These are phyloP conservation scores for Globisporangium perplexum DNA, from an alignment of 352 stramenopile species.

Conservation along the genomic window DNA sequence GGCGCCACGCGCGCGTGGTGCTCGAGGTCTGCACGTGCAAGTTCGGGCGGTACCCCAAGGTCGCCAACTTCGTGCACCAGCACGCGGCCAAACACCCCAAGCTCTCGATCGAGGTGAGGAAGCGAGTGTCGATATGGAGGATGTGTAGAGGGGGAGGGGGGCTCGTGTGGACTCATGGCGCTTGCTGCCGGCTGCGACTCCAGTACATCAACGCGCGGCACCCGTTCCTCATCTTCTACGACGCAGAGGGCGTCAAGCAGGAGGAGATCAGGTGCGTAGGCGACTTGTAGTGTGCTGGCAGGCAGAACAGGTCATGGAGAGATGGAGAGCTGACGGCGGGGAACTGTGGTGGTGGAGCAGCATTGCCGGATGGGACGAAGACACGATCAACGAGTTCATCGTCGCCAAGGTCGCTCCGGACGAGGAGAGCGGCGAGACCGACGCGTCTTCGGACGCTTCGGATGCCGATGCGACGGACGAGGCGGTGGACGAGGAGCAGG, in stretches of 20 bases:
- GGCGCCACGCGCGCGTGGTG: conserved; percentile 36
- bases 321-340: background rate
- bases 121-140: no score
- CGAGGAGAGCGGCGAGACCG: conserved; percentile 6
- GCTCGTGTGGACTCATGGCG: background rate
- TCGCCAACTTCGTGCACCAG: conserved; percentile 62
- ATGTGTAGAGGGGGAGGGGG: no score
- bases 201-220: conserved; percentile 39
- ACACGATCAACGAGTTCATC: conserved; percentile 70
- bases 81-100: conserved; percentile 33
- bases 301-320: no score
- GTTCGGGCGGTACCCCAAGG: conserved; percentile 56
- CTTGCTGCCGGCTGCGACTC: conserved; percentile 1
- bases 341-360: conserved; percentile 11
- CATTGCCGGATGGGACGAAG: conserved; percentile 68
- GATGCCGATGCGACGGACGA: conserved; percentile 3
- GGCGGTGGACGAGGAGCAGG: conserved; percentile 5
- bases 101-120: conserved; percentile 35
- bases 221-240: conserved; percentile 63
- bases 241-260: conserved; percentile 35
- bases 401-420: conserved; percentile 42
- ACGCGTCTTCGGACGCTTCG: background rate
- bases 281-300: background rate
- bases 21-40: conserved; percentile 48
- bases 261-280: conserved; percentile 54